Percentiles rank a stretch among this genome's conserved stretches.
Conservation (phyloP, 306 rosid genomes). For the Phaseolus lunatus region DNA sequence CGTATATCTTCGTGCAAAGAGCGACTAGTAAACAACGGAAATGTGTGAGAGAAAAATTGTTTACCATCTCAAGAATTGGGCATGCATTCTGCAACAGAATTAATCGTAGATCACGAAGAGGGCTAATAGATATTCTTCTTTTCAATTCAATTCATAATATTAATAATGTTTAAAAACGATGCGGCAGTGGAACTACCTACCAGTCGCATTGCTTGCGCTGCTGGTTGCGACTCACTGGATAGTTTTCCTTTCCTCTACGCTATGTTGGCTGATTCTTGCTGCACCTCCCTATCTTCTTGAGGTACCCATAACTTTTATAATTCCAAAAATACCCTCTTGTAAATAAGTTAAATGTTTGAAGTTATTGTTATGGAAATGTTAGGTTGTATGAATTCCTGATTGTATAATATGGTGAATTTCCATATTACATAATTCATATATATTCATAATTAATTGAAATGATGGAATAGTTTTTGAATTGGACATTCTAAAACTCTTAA, state of each 20-base stretch:
- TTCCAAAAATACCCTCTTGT: too few relatives aligned
- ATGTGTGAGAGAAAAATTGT: background rate
- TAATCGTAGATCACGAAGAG: slow-evolving; percentile 43
- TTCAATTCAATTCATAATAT: background rate
- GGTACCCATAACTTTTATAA: too few relatives aligned
- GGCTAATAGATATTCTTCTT: background rate
- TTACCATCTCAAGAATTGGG: slow-evolving; percentile 41
- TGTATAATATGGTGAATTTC: too few relatives aligned
- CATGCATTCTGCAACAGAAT: slow-evolving; percentile 32
- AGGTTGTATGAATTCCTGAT: too few relatives aligned
- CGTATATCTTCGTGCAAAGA: background rate
- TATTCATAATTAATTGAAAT: too few relatives aligned
- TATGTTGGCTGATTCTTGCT: too few relatives aligned
- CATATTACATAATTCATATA: too few relatives aligned
- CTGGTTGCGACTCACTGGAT: slow-evolving; percentile 19
- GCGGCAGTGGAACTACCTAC: slow-evolving; percentile 34
- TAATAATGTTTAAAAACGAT: background rate
- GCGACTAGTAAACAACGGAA: slow-evolving; percentile 8
- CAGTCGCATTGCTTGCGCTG: slow-evolving; percentile 41
- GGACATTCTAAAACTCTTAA: too few relatives aligned
- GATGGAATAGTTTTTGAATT: too few relatives aligned
- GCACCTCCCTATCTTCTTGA: too few relatives aligned
- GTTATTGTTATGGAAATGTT: too few relatives aligned
- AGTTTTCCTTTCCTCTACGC: background rate
- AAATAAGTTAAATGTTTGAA: too few relatives aligned